Evolutionary conservation across 148 eudicot species (phyloP), one percentile per base, ranked within the genome.

Genomic region (Beta vulgaris): DNA sequence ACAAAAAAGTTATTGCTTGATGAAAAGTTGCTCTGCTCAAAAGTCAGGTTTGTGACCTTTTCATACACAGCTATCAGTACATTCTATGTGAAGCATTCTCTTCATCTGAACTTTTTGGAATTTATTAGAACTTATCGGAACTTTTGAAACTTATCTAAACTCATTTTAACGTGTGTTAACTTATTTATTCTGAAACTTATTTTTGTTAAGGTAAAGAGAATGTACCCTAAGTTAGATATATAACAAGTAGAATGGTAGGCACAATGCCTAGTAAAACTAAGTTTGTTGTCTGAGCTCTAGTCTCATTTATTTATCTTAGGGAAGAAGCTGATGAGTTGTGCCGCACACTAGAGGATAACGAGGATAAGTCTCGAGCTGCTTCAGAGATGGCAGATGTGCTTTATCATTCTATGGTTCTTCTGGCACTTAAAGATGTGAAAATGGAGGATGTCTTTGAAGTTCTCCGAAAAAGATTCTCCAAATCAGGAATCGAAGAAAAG

Each of bases 301-400:
- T 25, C 68, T 63, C 26, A 15, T 19, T 18, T 36, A 3, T 71
- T 66, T 35, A n/a, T 26, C 68, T 46, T 71, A 94, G 98, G 84
- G 98, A 94, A 73, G 98, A 94, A 82, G 98, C 98, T 15, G 93
- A 91, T 82, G 98, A 91, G 84, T 78, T 93, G 73, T 93, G 98
- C 83, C 85, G 87, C 73, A 94, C 97, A 25, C 73, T 91, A 37
- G 98, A 94, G 85, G 91, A 88, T 19, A 86, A 82, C 26, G 98
- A 94, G 85, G 92, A 85, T 9, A 76, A 76, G 62, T 77, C 88
- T 21, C 87, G 97, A 68, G 90, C 92, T 57, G 88, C 93, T 79
- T 91, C 98, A 13, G 96, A 91, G 83, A 91, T 91, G 98, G 98
- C 97, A n/a, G 98, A 94, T 84, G 84, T 94, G 68, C 90, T 94